Evolutionary conservation across 2,329 filamentous ascomycete genomes (phyloP), one percentile per base, ranked within the genome.

Genomic region (Aspergillus ustus): DNA sequence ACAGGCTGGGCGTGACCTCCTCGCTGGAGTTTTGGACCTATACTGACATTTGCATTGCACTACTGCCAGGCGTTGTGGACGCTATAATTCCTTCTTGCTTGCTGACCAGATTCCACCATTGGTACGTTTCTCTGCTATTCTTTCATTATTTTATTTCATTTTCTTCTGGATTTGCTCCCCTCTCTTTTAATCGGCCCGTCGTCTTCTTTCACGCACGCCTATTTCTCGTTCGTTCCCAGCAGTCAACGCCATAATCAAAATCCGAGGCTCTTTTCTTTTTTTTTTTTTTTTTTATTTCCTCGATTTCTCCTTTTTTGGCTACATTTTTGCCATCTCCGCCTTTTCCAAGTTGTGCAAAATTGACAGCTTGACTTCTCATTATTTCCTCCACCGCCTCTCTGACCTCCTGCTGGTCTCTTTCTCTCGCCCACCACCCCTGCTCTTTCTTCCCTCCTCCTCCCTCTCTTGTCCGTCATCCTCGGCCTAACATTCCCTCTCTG

Each of bases 201-300:
- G 28, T 43, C 63, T 52, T 49, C 48, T 31, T 20, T 53, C 46
- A 29, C 52, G 50, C 51, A 51, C 49, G 31, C 50, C 15, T 61
- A 40, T 44, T 55, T 54, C 37, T 66, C 43, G 31, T 58, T 11
- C 11, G 34, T 13, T 20, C 53, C 48, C 54, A 59, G 62, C 59
- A 61, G 66, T 72, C 69, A 73, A 52, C 70, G 70, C 73, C 70
- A 73, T 73, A 67, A 62, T 44, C 59, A 52, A 63, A 66, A 65
- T 65, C 60, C 67, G 66, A 69, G 67, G 59, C 67, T 70, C 62
- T 72, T 66, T 60, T 52, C 64, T 61, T 66, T 59, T 57, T 54
- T 61, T 61, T 66, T 59, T 57, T 54, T 61, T 48, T 48, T 25
- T 51, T 59, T 52, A 43, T 50, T 58, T 61, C n/a, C 61, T 52